Base-by-base conservation (phyloP, 768 basidiomycete species). In the Mycena leptocephala region DNA sequence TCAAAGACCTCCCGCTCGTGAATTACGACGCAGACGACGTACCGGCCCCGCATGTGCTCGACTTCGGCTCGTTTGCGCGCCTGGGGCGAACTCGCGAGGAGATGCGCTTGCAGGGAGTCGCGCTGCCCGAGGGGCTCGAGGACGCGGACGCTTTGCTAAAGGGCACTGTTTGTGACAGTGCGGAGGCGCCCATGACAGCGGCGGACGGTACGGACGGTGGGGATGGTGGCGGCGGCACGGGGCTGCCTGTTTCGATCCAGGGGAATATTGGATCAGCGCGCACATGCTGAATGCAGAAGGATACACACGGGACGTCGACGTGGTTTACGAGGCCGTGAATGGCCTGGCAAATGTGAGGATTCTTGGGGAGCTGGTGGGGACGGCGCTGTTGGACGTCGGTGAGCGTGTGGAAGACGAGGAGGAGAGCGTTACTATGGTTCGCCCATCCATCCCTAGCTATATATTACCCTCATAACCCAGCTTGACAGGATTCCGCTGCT, bases 321-420 rank as follows among this genome's bases (percentile, higher is more conserved):
- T 95, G n/a, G 94, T 96, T 0, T 96, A 95, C 80, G 95, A 95
- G 0, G 95, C 95, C 59, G 87, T 92, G 0, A 94, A 95, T 70
- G 95, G 95, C 2, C 83, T 92, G 32, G 95, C 95, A 6, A 96
- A 96, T 81, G 89, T 93, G 67, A 88, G 93, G 74, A 96, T 95
- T 81, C 79, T 96, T 69, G 95, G 94, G 32, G 93, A 94, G 83
- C 96, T 96, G 76, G 87, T 93, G 37, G 81, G 85, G 6, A 81
- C 82, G 22, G 80, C 86, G 35, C 74, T 74, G 28, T 43, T 72
- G 13, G 74, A 78, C 24, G 62, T 56, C 16, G 74, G 58, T 24
- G 46, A 28, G 70, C 65, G 59, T 6, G 74, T 55, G 70, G 79
- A 28, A 70, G 80, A 70, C 3, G 63, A 51, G 10, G 72, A 67